Base-by-base conservation (phyloP, 768 basidiomycete genomes). In the Kwoniella pini region DNA sequence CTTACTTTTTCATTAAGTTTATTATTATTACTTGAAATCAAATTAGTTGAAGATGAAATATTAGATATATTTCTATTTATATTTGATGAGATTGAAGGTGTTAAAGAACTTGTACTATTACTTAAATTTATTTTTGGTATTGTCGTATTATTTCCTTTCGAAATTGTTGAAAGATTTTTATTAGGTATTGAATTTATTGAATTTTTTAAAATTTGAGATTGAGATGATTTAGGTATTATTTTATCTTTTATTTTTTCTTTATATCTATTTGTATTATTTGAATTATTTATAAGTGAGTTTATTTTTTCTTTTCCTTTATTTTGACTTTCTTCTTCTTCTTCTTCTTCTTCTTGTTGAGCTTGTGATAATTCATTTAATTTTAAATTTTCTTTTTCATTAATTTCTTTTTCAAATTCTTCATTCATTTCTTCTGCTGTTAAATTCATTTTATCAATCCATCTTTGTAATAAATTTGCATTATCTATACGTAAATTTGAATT, bases 391-490 rank as follows among this genome's bases (percentile, higher is more conserved):
- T 42, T 49, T 19, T 52, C 49, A 10, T 36, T 40, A 19, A 50
- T 43, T 54, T 78, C 77, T 56, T 70, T 59, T 56, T 78, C 77
- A 52, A 76, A 75, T n/a, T 68, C 91, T 70, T 90, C 89, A 79
- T 98, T 97, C 89, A 99, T 90, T 80, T 87, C 87, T 78, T 93
- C 91, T 9, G 89, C 95, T 71, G 94, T 93, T 12, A 83, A 81
- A 75, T 96, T 91, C 80, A 96, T 96, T 65, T 88, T 87, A 71
- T 98, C 96, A 9, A 98, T 83, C 95, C 96, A 99, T 17, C 95
- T 88, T 76, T 96, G 92, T 1, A 98, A 83, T 26, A 99, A 85
- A 71, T 91, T 88, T 24, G 93, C 93, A 70, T 99, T 99, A 78
- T 99, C 95, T 70, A 88, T 88, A 50, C 86, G 85, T 31, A 99